Conservation (phyloP, 768 basidiomycete species). For the Tulasnella sp. region DNA sequence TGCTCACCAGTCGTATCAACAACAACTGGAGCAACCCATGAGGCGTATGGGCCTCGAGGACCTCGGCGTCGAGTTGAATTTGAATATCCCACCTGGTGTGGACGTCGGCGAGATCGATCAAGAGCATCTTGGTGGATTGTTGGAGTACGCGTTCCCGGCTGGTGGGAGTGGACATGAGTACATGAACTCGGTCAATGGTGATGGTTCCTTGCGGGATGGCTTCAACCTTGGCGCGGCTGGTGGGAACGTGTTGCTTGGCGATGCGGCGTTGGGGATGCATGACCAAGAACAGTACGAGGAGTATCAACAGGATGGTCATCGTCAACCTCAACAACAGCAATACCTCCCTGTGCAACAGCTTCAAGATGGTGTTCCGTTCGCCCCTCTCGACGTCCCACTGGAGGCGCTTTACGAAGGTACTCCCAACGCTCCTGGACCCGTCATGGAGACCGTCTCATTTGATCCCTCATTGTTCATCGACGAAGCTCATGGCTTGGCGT, state of each 20-base stretch:
- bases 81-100: not conserved
- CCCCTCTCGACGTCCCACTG: conserved; percentile 8
- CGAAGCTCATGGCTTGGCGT: not conserved
- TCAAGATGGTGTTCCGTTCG: not conserved
- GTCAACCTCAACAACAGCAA: not conserved
- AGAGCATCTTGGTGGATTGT: not conserved
- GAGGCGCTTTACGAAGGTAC: conserved; percentile 5
- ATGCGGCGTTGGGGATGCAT: conserved; percentile 10
- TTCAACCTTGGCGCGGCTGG: not conserved
- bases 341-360: not conserved
- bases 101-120: not conserved
- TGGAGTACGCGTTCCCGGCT: conserved; percentile 11
- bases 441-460: conserved; percentile 2
- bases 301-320: conserved; percentile 5
- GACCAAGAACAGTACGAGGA: not conserved
- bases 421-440: not conserved
- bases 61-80: conserved; percentile 14
- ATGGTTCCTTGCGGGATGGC: not conserved
- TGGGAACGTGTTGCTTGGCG: conserved; percentile 7
- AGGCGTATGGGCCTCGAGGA: not conserved
- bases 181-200: not conserved
- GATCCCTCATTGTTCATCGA: conserved; percentile 4
- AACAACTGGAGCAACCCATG: not conserved
- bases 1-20: not conserved
- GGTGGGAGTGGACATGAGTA: not conserved